Evolutionary conservation across 106 monocot genomes (phyloP).

Genomic region (Triglochin maritima): DNA sequence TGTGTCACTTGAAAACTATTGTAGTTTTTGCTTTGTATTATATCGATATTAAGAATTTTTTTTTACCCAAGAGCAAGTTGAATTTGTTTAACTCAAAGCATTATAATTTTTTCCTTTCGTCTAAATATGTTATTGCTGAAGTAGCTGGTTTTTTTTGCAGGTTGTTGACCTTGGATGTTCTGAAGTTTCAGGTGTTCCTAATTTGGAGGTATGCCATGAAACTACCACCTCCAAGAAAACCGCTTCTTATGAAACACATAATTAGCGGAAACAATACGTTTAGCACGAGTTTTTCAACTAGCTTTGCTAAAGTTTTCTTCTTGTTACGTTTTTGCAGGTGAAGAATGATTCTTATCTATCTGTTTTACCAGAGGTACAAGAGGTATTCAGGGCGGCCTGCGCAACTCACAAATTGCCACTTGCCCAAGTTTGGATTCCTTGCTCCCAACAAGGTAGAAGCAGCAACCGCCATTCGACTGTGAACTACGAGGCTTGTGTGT

Average conservation of each 20-base stretch:
- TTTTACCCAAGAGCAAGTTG: not conserved
- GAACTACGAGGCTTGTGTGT: constrained; percentile 48
- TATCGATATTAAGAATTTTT: not conserved
- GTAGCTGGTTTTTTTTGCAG: constrained; percentile 25
- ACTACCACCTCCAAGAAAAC: not conserved
- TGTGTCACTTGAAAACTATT: not conserved
- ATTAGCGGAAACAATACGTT: too few relatives aligned
- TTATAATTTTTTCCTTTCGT: too few relatives aligned
- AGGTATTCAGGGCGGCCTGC: constrained; percentile 45
- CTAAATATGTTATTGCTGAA: not conserved
- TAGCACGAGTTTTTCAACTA: not conserved
- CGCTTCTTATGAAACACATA: not conserved
- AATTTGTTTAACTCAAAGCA: not conserved
- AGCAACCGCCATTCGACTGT: constrained; percentile 51
- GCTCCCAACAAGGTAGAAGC: constrained; percentile 48
- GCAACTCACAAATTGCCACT: constrained; percentile 45
- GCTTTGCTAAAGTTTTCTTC: not conserved
- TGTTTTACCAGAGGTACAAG: constrained; percentile 47
- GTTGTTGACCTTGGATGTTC: constrained; percentile 67
- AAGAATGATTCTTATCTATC: constrained; percentile 34
- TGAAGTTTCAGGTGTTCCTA: constrained; percentile 25
- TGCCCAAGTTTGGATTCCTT: constrained; percentile 82
- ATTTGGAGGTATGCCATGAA: constrained; percentile 29
- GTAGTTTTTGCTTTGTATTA: not conserved
- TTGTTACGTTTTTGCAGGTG: constrained; percentile 22